These are phyloP conservation scores for Dillenia turbinata DNA, from an alignment of 164 flowering plant species.

Conservation along the genomic window DNA sequence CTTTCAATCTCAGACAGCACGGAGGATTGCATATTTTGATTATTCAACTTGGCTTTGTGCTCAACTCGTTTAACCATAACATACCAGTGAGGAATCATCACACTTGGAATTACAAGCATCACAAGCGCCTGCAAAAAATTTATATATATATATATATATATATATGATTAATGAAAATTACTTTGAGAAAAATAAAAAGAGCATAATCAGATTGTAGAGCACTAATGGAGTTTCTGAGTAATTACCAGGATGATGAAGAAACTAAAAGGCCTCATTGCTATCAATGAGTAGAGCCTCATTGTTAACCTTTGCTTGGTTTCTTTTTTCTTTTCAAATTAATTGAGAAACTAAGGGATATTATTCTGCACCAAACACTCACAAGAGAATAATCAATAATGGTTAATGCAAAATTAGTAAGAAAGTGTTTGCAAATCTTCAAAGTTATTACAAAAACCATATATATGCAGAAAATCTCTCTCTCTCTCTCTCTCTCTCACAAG, in stretches of 20 bases:
- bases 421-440: too few species aligned
- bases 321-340: too few species aligned
- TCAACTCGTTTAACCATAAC: constrained; percentile 8
- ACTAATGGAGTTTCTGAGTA: background rate
- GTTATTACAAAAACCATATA: too few species aligned
- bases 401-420: too few species aligned
- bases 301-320: too few species aligned
- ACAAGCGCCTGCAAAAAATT: constrained; percentile 24
- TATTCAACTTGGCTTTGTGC: constrained; percentile 2
- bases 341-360: too few species aligned
- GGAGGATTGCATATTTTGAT: background rate
- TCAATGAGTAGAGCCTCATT: constrained; percentile 27
- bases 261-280: constrained; percentile 21
- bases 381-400: too few species aligned
- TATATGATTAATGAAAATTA: background rate
- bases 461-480: too few species aligned
- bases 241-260: constrained; percentile 27
- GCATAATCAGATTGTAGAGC: background rate
- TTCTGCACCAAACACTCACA: too few species aligned
- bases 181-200: background rate
- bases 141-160: background rate
- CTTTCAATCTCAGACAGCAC: constrained; percentile 22
- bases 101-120: constrained; percentile 22
- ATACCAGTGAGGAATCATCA: constrained; percentile 23
- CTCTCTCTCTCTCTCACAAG: too few species aligned